Evolutionary conservation across 1,139 yeast species (phyloP).

Genomic region (Geotrichum citri-aurantii): DNA sequence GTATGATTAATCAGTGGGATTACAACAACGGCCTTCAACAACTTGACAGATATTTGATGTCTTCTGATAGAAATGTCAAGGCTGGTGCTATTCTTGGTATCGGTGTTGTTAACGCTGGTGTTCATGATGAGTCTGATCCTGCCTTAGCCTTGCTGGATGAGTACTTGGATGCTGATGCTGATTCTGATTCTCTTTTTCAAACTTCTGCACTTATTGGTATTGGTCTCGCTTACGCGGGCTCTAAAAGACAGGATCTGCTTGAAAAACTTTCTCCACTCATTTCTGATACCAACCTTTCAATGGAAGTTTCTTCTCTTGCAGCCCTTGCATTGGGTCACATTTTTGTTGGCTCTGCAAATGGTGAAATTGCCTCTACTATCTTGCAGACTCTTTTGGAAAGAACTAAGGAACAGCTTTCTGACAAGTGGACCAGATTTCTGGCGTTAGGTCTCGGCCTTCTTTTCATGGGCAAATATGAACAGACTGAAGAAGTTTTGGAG

Average conservation of each 20-base stretch:
- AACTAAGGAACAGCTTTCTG: slow-evolving; percentile 65
- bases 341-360: slow-evolving; percentile 93
- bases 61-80: slow-evolving; percentile 79
- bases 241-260: slow-evolving; percentile 78
- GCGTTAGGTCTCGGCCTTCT: slow-evolving; percentile 88
- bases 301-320: slow-evolving; percentile 80
- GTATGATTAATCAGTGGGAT: slow-evolving; percentile 90
- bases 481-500: slow-evolving; percentile 90
- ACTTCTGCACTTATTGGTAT: slow-evolving; percentile 84
- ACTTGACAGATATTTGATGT: slow-evolving; percentile 82
- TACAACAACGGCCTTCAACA: slow-evolving; percentile 82
- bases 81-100: slow-evolving; percentile 97
- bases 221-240: slow-evolving; percentile 94
- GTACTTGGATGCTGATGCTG: slow-evolving; percentile 49
- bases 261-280: slow-evolving; percentile 78
- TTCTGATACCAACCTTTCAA: slow-evolving; percentile 65
- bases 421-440: slow-evolving; percentile 85
- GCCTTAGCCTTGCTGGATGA: slow-evolving; percentile 79
- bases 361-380: slow-evolving; percentile 86
- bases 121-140: slow-evolving; percentile 94
- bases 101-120: slow-evolving; percentile 91
- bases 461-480: slow-evolving; percentile 92
- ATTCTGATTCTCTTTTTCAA: slow-evolving; percentile 43
- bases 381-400: slow-evolving; percentile 87
- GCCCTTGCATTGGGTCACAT: slow-evolving; percentile 91